phyloP scores from a whole-genome alignment of 2,329 filamentous ascomycete species.

The Alternaria postmessia region DNA sequence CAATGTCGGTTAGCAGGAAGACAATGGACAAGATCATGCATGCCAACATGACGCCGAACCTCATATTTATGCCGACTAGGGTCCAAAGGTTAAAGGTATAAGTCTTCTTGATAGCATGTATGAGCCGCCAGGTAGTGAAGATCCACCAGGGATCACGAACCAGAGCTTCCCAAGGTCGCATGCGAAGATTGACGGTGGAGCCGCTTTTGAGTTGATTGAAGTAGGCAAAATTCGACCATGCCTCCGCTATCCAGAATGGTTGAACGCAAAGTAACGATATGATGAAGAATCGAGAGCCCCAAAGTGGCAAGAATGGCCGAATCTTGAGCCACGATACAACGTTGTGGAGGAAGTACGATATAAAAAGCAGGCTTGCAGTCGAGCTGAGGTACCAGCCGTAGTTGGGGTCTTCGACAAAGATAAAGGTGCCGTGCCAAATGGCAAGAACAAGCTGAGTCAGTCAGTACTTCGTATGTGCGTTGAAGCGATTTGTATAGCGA shows the following conservation, averaged over 20 bases:
- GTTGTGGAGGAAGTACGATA: conserved; percentile 49
- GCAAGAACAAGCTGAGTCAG: conserved; percentile 42
- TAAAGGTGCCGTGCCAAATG: conserved; percentile 49
- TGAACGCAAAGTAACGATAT: conserved; percentile 42
- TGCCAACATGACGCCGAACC: conserved; percentile 46
- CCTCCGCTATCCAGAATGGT: conserved; percentile 47
- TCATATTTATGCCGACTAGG: conserved; percentile 37
- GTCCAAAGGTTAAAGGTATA: conserved; percentile 40
- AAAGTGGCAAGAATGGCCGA: conserved; percentile 42
- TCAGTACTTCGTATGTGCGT: conserved; percentile 9
- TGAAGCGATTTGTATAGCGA: accelerated
- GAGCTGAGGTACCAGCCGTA: conserved; percentile 48
- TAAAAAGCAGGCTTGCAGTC: conserved; percentile 46
- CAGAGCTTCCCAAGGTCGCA: conserved; percentile 45
- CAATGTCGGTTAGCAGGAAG: conserved; percentile 43
- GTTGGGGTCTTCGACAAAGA: conserved; percentile 40
- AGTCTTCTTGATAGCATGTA: conserved; percentile 44
- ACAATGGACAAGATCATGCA: conserved; percentile 46
- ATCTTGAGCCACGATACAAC: conserved; percentile 49
- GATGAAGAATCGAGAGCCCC: conserved; percentile 48
- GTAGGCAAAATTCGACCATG: conserved; percentile 49
- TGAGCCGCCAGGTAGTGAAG: conserved; percentile 46
- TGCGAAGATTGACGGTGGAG: conserved; percentile 37
- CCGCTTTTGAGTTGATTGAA: conserved; percentile 41
- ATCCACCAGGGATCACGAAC: conserved; percentile 49